Base-by-base conservation (phyloP, 2,329 filamentous ascomycete genomes). In the Xylariaceae sp. region DNA sequence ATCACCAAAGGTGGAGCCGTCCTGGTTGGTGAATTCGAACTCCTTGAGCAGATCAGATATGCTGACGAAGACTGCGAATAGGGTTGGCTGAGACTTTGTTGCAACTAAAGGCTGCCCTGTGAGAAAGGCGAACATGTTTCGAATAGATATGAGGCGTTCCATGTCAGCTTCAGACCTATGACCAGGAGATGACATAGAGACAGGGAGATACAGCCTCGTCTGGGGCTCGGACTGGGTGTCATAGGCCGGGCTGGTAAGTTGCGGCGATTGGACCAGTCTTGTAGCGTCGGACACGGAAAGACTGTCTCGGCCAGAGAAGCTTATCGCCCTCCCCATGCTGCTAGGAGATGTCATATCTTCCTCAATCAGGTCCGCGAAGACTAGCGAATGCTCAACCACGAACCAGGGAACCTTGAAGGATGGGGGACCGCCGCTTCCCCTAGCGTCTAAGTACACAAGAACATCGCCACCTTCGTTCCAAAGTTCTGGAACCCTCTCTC, bases 91-190 rank as follows among this genome's bases (percentile, higher is more conserved):
- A 5, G 62, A 50, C 34, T 65, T 69, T 3, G 77, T 83, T 12
- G 68, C 76, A 2, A 84, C 75, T 1, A 84, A 64, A 2, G 77
- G 76, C 50, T 82, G 77, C 18, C 74, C 74, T 0, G 71, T 79
- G 39, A 84, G 59, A 47, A 84, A 78, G 5, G 80, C 80, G 47
- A 84, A 83, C 28, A 84, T 56, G 49, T 84, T 84, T 36, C 80
- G 70, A 17, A 78, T 70, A 3, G 71, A 72, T 26, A 83, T 65
- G 9, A 83, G 57, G 3, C 70, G 68, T 35, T 81, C 75, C 24
- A 77, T 54, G 32, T 76, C 71, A 51, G 62, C n/a, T 49, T 63
- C 21, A 51, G 65, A 37, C 48, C 53, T 35, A 51, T 67, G 62
- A 9, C 56, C 63, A 2, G 59, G 57, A 2, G 55, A 56, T 18